Conservation (phyloP, 371 early-diverging fungal genomes). For the Gilbertella persicaria region DNA sequence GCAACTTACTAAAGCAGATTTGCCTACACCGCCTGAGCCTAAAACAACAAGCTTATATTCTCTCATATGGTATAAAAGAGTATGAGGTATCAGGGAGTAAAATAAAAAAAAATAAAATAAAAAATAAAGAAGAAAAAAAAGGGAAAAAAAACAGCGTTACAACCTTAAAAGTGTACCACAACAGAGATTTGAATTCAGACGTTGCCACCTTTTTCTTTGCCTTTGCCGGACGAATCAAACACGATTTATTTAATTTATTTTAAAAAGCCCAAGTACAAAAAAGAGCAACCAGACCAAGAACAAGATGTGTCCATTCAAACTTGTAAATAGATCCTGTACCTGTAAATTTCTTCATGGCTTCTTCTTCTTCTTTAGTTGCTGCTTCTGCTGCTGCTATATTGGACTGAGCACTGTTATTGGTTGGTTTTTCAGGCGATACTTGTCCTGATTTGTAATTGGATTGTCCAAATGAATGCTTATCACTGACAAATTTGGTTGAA, state of each 20-base stretch:
- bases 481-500: conserved; percentile 39
- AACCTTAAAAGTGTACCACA: not conserved
- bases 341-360: conserved; percentile 6
- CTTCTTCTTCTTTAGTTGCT: conserved; percentile 10
- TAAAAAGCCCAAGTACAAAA: conserved; percentile 12
- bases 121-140: not conserved
- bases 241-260: too few relatives aligned
- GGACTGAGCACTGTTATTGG: not conserved
- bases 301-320: conserved; percentile 10
- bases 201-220: not conserved
- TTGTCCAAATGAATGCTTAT: conserved; percentile 52
- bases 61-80: conserved; percentile 40
- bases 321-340: not conserved
- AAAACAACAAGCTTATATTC: conserved; percentile 89
- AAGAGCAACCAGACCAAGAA: conserved; percentile 6
- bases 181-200: not conserved
- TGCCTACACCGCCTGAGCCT: conserved; percentile 92
- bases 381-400: not conserved
- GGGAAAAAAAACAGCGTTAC: not conserved
- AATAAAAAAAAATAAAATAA: not conserved
- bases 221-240: not conserved
- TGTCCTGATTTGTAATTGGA: conserved; percentile 53
- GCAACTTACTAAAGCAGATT: conserved; percentile 81
- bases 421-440: conserved; percentile 25
- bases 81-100: not conserved